A percentile compares a stretch with the other conserved stretches of the same genome.
Conservation (phyloP, 1,284 basidiomycete genomes). For the Papiliotrema fonsecae region DNA sequence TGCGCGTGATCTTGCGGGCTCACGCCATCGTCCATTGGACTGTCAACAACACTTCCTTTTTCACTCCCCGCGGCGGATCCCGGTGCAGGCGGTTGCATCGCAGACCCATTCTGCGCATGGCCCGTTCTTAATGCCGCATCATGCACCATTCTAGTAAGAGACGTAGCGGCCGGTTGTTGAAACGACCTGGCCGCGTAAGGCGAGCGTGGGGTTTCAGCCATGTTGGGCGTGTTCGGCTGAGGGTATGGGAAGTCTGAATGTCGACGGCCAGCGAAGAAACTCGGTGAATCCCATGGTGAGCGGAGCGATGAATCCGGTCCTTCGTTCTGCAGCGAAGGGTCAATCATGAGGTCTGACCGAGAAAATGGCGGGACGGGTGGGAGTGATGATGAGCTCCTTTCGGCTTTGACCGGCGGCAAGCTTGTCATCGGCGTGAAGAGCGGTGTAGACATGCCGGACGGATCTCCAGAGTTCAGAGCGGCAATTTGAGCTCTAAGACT, state of each 20-base stretch:
- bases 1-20: background rate
- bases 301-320: constrained; percentile 10
- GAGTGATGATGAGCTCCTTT: constrained; percentile 11
- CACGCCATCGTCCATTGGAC: constrained; percentile 13
- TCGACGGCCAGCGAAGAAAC: constrained; percentile 14
- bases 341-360: constrained; percentile 12
- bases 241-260: constrained; percentile 31
- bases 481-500: constrained; percentile 44
- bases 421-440: background rate
- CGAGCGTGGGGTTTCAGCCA: constrained; percentile 13
- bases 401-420: background rate
- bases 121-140: constrained; percentile 45
- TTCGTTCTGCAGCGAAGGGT: constrained; percentile 14
- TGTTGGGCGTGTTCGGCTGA: constrained; percentile 3
- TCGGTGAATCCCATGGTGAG: constrained; percentile 20
- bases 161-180: constrained; percentile 26
- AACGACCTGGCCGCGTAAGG: constrained; percentile 10
- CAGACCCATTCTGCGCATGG: constrained; percentile 29
- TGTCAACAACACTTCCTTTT: constrained; percentile 10
- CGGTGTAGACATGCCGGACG: constrained; percentile 8
- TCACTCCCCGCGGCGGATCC: constrained; percentile 14
- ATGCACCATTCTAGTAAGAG: constrained; percentile 44
- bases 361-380: constrained; percentile 10
- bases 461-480: constrained; percentile 21
- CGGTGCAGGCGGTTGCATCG: constrained; percentile 1